Evolutionary conservation across 192 early-diverging fungal species (phyloP), one percentile per base, ranked within the genome.

Genomic region (Umbelopsis isabellina): DNA sequence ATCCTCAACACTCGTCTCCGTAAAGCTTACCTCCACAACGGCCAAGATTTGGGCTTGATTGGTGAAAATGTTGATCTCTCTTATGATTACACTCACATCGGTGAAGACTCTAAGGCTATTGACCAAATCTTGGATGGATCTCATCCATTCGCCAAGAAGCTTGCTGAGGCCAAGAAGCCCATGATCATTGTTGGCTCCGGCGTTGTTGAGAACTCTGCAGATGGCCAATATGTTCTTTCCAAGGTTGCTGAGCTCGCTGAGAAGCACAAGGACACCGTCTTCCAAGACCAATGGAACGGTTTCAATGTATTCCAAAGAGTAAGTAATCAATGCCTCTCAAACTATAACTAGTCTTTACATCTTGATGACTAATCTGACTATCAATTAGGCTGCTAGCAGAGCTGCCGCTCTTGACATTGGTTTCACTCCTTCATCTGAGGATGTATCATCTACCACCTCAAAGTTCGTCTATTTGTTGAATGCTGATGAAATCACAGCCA

Each of bases 1-100:
- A 93, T 98, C 78, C 82, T 99, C 67, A 98, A 99, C 84, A 94
- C 96, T 20, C 91, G 97, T 58, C 91, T 99, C 73, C 91, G 96
- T 75, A 98, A 97, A 83, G 89, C 94, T 22, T 99, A 91, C 73
- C 83, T 99, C 52, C 87, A 91, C 82, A 90, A 89, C 69, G 84
- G 88, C 15, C 82, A 92, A 30, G 87, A 94, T 68, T 78, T 96
- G 78, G 97, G 86, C 49, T 72, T 98, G 47, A 79, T 99, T 68
- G 97, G 97, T 55, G 76, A 86, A 48, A 73, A 86, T 0, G 86
- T 83, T 30, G 86, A 96, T 55, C 84, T 97, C 73, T 97, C 94
- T 70, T 98, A 94, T 79, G 96, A 97, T 49, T 96, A 91, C 83
- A 86, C 86, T 15, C 95, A 98, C 75, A 73, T 98, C 58, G 95